These are phyloP conservation scores for Cyberlindnera samutprakarnensis DNA, from an alignment of 805 yeast genomes.

Conservation along the genomic window DNA sequence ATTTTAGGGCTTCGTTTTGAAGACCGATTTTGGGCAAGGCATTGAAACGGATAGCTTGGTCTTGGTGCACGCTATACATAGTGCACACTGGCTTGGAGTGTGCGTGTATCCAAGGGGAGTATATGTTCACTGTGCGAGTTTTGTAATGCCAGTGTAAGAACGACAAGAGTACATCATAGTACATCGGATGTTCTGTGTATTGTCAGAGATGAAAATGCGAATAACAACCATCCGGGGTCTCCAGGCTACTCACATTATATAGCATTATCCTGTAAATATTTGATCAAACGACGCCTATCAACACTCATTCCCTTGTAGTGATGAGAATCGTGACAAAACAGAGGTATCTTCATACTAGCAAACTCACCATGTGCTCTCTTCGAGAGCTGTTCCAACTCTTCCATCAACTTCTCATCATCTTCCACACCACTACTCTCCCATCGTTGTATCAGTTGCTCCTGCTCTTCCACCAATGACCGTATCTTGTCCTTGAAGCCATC, in stretches of 20 bases:
- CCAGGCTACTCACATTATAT: slow-evolving; percentile 21
- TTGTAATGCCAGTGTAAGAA: background rate
- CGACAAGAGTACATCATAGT: slow-evolving; percentile 22
- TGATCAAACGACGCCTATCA: slow-evolving; percentile 4
- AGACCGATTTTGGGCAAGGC: slow-evolving; percentile 12
- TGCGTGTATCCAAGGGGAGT: no score
- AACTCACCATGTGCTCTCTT: slow-evolving; percentile 2
- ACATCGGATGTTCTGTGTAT: slow-evolving; percentile 19
- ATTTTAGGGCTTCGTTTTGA: slow-evolving; percentile 18
- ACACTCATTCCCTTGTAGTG: slow-evolving; percentile 1
- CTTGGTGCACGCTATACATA: no score
- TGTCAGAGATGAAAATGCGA: background rate
- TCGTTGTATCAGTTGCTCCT: no score
- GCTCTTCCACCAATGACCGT: background rate
- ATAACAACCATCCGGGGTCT: slow-evolving; percentile 21
- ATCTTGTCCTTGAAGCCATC: no score
- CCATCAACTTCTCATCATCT: background rate
- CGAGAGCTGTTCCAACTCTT: slow-evolving; percentile 3
- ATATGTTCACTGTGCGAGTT: background rate
- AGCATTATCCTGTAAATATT: slow-evolving; percentile 2
- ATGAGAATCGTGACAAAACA: slow-evolving; percentile 2
- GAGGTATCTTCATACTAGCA: slow-evolving; percentile 3
- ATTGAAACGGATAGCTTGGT: no score
- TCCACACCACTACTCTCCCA: no score
- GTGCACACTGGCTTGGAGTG: no score